Percentiles rank a stretch among this genome's conserved stretches.
These are phyloP conservation scores for Symbiodinium pilosum DNA, from an alignment of 73 alveolate species.

Conservation along the genomic window DNA sequence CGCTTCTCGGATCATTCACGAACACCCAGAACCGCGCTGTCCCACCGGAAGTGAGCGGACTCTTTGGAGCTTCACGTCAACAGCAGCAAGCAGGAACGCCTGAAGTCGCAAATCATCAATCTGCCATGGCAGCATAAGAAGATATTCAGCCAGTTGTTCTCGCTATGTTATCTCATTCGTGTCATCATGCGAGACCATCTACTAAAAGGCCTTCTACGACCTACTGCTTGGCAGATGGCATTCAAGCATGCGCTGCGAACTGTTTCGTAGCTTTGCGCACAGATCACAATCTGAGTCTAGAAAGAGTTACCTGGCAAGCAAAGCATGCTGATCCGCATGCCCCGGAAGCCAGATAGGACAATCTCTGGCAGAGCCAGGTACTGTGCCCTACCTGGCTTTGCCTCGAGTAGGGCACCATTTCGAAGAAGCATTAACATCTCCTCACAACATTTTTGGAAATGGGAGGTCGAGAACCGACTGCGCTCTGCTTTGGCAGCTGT, in stretches of 20 bases:
- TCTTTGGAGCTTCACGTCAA: background rate
- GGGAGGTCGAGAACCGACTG: background rate
- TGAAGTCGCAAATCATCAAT: background rate
- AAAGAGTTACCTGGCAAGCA: too few species aligned
- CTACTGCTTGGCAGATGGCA: too few species aligned
- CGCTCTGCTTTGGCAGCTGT: background rate
- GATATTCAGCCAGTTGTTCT: too few species aligned
- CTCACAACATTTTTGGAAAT: background rate
- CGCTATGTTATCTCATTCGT: too few species aligned
- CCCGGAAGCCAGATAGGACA: background rate
- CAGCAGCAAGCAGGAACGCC: background rate
- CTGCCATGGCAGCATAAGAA: too few species aligned
- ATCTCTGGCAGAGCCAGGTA: too few species aligned
- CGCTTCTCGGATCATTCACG: too few species aligned
- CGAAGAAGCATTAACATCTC: background rate
- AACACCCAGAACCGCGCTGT: background rate
- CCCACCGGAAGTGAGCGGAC: constrained; percentile 2
- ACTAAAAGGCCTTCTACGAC: too few species aligned
- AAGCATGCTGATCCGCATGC: background rate
- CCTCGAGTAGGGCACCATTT: background rate
- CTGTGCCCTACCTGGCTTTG: background rate
- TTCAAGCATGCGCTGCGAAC: too few species aligned
- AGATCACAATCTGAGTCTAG: too few species aligned
- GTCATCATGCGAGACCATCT: too few species aligned
- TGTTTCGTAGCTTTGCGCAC: too few species aligned